Evolutionary conservation across 306 rosid species (phyloP).

Genomic region (Citrullus colocynthis): DNA sequence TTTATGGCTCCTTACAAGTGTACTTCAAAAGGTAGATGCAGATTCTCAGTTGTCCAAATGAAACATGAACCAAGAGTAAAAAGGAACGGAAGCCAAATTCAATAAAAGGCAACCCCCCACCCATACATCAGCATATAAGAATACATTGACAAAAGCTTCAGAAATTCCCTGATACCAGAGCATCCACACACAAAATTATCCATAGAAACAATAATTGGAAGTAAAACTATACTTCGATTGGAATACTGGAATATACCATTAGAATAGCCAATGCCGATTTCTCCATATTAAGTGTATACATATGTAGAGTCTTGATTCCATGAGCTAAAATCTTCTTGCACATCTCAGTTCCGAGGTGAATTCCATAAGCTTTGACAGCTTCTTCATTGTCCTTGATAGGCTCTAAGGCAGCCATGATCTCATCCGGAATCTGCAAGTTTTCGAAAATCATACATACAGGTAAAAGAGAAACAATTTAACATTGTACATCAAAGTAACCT

Average conservation of each 20-base stretch:
- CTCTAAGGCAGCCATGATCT: slow-evolving; percentile 71
- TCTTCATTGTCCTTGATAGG: slow-evolving; percentile 96
- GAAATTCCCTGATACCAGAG: background rate
- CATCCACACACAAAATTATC: background rate
- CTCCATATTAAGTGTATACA: slow-evolving; percentile 91
- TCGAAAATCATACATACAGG: background rate
- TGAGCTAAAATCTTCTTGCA: slow-evolving; percentile 87
- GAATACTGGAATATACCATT: slow-evolving; percentile 22
- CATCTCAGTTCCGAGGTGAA: slow-evolving; percentile 93
- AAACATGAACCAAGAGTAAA: background rate
- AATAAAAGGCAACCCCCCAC: background rate
- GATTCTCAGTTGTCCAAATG: background rate
- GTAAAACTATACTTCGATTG: background rate
- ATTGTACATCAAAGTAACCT: background rate
- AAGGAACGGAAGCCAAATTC: slow-evolving; percentile 6
- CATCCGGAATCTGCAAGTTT: slow-evolving; percentile 59
- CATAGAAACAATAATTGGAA: background rate
- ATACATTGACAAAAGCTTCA: background rate
- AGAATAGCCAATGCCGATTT: slow-evolving; percentile 78
- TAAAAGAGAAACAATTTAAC: background rate
- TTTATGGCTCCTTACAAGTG: background rate
- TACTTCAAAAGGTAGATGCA: slow-evolving; percentile 9
- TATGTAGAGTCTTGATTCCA: slow-evolving; percentile 83
- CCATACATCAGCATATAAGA: background rate
- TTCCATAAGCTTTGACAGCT: slow-evolving; percentile 85